Base-by-base conservation (phyloP, 176 grass and related monocot genomes). In the Eragrostis nindensis region DNA sequence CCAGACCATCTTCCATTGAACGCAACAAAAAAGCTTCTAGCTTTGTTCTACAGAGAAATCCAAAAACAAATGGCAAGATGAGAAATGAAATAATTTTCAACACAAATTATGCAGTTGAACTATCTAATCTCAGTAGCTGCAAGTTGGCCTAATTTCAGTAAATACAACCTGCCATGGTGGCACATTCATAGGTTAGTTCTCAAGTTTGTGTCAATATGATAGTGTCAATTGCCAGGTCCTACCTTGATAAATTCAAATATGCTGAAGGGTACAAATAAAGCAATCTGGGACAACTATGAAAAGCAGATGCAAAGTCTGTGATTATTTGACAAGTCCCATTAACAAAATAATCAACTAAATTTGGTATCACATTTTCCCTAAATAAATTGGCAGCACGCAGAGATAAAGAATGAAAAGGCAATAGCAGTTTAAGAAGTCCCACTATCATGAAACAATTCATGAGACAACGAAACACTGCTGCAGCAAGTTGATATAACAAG, bases 11-110 rank as follows among this genome's bases (percentile, higher is more conserved):
- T 91, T 95, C 95, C 93, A 98, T 84, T 75, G 90, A 91, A 54
- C 70, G 80, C 71, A 98, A 65, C 75, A 95, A 72, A 95, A 98
- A 95, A 30, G 90, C 92, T 93, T 98, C 95, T 42, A 98, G 81
- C 83, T 98, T 98, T 87, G 92, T 63, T 83, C 95, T 98, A 83
- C 71, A 91, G 79, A 74, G 32, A 78, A 78, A 86, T 27, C 16
- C 25, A 73, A 40, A 66, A 42, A 86, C 48, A 84, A 41, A 81
- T 75, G 13, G 75, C 39, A 84, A 26, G 17, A 67, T 53, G 26
- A 75, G 15, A 8, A 71, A 74, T 50, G 72, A 63, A 40, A 25
- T 30, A 55, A 74, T 66, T 50, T 67, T 32, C 22, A 83, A 49
- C 21, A 62, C 6, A 17, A 1, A 66, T 39, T 65, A 47, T 8